phyloP scores from a whole-genome alignment of 164 flowering plant genomes.

The Protea cynaroides region DNA sequence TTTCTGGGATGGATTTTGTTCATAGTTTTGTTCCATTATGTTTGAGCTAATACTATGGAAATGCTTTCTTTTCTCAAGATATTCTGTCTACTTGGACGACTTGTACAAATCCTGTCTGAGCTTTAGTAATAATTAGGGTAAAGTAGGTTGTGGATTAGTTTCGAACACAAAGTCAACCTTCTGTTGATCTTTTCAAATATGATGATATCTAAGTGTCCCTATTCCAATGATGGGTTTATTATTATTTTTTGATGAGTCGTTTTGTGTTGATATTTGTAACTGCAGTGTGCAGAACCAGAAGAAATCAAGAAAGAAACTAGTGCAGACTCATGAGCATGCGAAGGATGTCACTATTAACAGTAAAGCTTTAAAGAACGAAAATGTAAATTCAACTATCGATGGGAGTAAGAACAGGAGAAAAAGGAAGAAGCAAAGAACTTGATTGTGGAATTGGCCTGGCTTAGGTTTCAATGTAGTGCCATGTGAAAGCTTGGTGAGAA shows the following conservation, averaged over 20 bases:
- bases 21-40: no score
- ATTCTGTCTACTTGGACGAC: no score
- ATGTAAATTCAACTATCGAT: background rate
- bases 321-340: background rate
- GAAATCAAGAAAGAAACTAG: background rate
- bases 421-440: slow-evolving; percentile 13
- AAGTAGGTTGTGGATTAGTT: no score
- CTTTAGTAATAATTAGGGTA: no score
- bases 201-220: background rate
- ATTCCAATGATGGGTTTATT: background rate
- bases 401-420: slow-evolving; percentile 6
- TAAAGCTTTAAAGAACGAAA: background rate
- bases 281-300: slow-evolving; percentile 6
- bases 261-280: background rate
- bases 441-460: no score
- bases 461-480: no score
- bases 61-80: no score
- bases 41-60: no score
- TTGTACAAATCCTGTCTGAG: no score
- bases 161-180: no score
- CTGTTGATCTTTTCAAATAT: background rate
- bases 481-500: no score
- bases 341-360: background rate
- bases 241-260: background rate
- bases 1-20: no score